A percentile compares a stretch with the other conserved stretches of the same genome.
phyloP scores from a whole-genome alignment of 805 yeast genomes.

The Ogataea pini region DNA sequence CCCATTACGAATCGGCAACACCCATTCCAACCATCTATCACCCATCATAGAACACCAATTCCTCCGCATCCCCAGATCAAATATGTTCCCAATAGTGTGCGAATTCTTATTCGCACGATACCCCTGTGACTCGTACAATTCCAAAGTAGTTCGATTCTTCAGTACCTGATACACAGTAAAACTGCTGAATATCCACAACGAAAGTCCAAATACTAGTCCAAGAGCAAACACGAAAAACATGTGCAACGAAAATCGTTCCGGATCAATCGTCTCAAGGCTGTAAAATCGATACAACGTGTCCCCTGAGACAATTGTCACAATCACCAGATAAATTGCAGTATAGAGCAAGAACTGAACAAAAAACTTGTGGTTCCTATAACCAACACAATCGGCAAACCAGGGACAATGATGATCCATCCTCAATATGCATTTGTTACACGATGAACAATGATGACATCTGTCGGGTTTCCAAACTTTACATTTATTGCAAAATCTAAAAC shows the following conservation, averaged over 20 bases:
- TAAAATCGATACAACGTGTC: constrained; percentile 52
- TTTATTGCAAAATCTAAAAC: constrained; percentile 58
- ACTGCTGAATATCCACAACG: constrained; percentile 56
- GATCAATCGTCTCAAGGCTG: constrained; percentile 19
- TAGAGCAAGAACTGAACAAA: constrained; percentile 73
- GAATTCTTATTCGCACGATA: constrained; percentile 44
- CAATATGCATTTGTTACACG: constrained; percentile 47
- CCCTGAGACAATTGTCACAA: constrained; percentile 43
- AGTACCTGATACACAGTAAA: constrained; percentile 62
- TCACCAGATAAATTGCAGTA: constrained; percentile 46
- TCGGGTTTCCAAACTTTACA: constrained; percentile 63
- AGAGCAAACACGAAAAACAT: constrained; percentile 60
- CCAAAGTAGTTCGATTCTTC: constrained; percentile 78
- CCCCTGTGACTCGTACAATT: constrained; percentile 59
- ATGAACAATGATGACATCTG: constrained; percentile 57
- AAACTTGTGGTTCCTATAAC: constrained; percentile 75
- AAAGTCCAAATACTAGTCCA: constrained; percentile 52
- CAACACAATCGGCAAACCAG: constrained; percentile 90
- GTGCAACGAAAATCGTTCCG: constrained; percentile 52
- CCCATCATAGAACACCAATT: constrained; percentile 85
- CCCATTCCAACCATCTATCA: constrained; percentile 59
- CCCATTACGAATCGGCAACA: constrained; percentile 51
- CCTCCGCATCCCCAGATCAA: constrained; percentile 62
- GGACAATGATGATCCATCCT: constrained; percentile 73
- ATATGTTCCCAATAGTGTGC: constrained; percentile 60